phyloP scores from a whole-genome alignment of 441 rosid genomes.

The Erysimum cheiri region DNA sequence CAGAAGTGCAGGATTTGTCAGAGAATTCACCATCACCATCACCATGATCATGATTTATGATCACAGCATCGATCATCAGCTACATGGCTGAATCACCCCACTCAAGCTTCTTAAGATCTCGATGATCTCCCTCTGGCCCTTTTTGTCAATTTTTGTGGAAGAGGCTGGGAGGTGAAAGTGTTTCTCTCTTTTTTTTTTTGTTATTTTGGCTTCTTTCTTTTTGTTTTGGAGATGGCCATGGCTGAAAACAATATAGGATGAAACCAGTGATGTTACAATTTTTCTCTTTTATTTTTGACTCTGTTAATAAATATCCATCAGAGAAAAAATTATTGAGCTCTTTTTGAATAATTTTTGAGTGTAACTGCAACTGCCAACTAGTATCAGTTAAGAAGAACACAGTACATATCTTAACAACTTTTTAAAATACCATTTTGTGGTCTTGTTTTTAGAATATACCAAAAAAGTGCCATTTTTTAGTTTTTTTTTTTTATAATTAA shows the following conservation, averaged over 20 bases:
- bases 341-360: background rate
- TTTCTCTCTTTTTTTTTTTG: constrained; percentile 15
- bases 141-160: constrained; percentile 31
- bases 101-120: constrained; percentile 33
- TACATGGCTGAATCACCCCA: constrained; percentile 18
- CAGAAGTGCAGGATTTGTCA: constrained; percentile 17
- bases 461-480: too few species aligned
- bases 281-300: constrained; percentile 27
- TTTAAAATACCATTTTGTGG: background rate
- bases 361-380: background rate
- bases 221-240: constrained; percentile 17
- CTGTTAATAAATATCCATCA: constrained; percentile 35
- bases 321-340: background rate
- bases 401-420: background rate
- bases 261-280: constrained; percentile 24
- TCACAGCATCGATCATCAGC: background rate
- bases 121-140: constrained; percentile 27
- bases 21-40: constrained; percentile 11
- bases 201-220: background rate
- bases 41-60: constrained; percentile 37
- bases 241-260: constrained; percentile 31
- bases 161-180: constrained; percentile 30
- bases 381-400: background rate
- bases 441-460: too few species aligned
- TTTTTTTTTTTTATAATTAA: too few species aligned